Base-by-base conservation (phyloP, 495 filamentous ascomycete genomes). In the Apodospora peruviana region DNA sequence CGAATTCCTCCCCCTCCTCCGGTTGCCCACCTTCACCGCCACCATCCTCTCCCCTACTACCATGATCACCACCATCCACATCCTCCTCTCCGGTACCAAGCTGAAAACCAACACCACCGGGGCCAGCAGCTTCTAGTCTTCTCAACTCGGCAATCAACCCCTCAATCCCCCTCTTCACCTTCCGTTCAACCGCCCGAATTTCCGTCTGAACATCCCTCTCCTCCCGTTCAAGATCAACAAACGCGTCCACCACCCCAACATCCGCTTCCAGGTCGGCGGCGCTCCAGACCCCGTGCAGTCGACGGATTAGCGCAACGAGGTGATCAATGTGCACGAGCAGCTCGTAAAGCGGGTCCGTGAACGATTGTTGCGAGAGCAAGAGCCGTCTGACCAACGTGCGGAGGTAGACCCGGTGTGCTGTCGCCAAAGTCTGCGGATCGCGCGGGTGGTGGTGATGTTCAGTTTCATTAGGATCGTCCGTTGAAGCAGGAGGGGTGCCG, bases 361-460 rank as follows among this genome's bases (percentile, higher is more conserved):
- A 96, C 2, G 76, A 61, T 2, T 68, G 48, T 40, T 86, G 82
- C 1, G 80, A 81, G 4, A 96, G 72, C 22, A 97, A 83, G 1
- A 95, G 76, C 1, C 80, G 79, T 19, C 79, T 75, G 1, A 75
- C 65, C 0, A 96, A 68, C 1, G 82, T 72, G 23, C 74, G 67
- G 14, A 96, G 80, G 58, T 93, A 94, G 21, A 75, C 67, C 5
- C 81, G 75, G 62, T 97, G 91, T 4, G 87, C 89, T 18, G 79
- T 76, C 5, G 89, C 81, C 19, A 96, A 78, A 14, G 83, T 83
- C 66, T 95, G 89, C 0, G 91, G 91, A 59, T 97, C 91, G 56
- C 77, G 73, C 19, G 62, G 71, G 42, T 61, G 56, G 10, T 40
- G 54, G 24, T 40, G 27, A 32, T 32, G 27, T n/a, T n/a, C n/a